These are phyloP conservation scores for Pneumocystis carinii DNA, from an alignment of 1,139 yeast genomes.

Conservation along the genomic window DNA sequence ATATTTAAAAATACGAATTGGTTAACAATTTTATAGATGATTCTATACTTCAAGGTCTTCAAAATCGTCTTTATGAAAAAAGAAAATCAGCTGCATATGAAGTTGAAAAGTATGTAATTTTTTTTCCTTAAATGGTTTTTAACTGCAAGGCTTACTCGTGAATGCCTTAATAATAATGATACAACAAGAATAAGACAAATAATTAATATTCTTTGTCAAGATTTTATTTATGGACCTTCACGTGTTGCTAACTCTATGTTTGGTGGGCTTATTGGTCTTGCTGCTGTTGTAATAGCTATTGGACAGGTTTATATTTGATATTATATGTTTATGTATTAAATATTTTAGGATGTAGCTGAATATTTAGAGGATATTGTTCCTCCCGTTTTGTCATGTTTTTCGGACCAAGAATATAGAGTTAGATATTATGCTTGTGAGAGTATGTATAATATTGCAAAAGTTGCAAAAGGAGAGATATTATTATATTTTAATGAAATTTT, in stretches of 20 bases:
- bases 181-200: slow-evolving; percentile 51
- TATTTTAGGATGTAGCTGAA: slow-evolving; percentile 37
- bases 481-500: slow-evolving; percentile 86
- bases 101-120: slow-evolving; percentile 35
- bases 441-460: slow-evolving; percentile 87
- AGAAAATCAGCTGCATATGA: slow-evolving; percentile 90
- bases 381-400: slow-evolving; percentile 89
- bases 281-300: slow-evolving; percentile 64
- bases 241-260: slow-evolving; percentile 16
- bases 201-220: slow-evolving; percentile 51
- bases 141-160: slow-evolving; percentile 42
- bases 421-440: slow-evolving; percentile 96
- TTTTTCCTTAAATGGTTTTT: not conserved
- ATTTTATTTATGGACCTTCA: slow-evolving; percentile 26
- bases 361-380: slow-evolving; percentile 77
- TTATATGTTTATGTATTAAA: not conserved
- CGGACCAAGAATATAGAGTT: slow-evolving; percentile 92
- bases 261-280: slow-evolving; percentile 63
- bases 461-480: slow-evolving; percentile 87
- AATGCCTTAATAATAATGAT: slow-evolving; percentile 54
- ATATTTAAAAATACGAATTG: not conserved
- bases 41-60: slow-evolving; percentile 43
- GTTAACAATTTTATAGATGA: not conserved
- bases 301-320: slow-evolving; percentile 30
- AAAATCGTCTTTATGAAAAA: slow-evolving; percentile 84